phyloP scores from a whole-genome alignment of 495 filamentous ascomycete genomes.

The Wilcoxina mikolae region DNA sequence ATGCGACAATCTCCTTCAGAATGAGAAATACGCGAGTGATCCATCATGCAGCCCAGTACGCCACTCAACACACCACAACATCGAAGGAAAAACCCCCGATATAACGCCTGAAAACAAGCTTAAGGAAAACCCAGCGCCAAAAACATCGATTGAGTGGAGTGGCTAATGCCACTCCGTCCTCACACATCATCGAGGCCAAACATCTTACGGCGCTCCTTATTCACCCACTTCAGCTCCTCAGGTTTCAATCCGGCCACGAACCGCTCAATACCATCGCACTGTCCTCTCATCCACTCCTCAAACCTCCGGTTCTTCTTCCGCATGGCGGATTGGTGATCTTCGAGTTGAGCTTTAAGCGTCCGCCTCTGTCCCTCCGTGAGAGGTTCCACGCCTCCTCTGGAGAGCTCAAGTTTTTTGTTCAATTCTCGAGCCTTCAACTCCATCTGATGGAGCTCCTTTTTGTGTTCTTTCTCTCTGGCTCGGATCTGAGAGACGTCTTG shows the following conservation, averaged over 20 bases:
- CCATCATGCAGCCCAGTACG: too few relatives aligned
- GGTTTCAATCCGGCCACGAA: background rate
- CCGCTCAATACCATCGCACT: background rate
- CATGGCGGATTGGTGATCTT: background rate
- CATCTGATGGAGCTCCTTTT: background rate
- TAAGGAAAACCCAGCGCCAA: too few relatives aligned
- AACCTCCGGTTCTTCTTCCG: background rate
- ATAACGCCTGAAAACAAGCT: too few relatives aligned
- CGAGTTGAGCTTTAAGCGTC: background rate
- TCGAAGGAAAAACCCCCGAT: too few relatives aligned
- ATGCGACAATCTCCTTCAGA: too few relatives aligned
- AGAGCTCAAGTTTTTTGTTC: background rate
- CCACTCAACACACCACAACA: too few relatives aligned
- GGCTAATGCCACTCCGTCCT: background rate
- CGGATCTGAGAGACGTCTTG: background rate
- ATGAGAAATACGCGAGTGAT: too few relatives aligned
- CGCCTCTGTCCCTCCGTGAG: background rate
- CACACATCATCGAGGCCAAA: background rate
- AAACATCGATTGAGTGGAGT: too few relatives aligned
- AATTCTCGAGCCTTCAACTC: background rate
- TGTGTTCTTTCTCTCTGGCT: background rate
- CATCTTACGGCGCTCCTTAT: background rate
- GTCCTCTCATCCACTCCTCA: background rate
- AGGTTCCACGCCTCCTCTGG: background rate
- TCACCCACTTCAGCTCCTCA: background rate